Percentiles rank a stretch among this genome's conserved stretches.
Evolutionary conservation across 768 basidiomycete species (phyloP).

Genomic region (Suillus paluster): DNA sequence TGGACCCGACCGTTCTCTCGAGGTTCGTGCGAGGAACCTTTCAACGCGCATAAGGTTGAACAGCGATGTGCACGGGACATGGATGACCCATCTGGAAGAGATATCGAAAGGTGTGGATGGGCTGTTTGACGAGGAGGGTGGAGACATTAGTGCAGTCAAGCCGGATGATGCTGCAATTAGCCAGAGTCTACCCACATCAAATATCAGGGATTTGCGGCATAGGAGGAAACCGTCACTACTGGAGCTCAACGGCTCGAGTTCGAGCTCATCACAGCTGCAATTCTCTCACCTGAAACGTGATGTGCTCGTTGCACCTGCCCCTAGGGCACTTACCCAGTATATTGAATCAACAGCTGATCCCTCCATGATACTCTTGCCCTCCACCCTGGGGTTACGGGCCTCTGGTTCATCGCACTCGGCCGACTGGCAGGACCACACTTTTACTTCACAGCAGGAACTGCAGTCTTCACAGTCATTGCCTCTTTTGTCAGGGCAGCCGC

Average conservation of each 20-base stretch:
- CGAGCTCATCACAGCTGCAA: constrained; percentile 47
- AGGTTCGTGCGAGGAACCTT: constrained; percentile 54
- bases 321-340: constrained; percentile 77
- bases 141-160: constrained; percentile 9
- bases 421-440: constrained; percentile 14
- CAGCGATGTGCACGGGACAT: constrained; percentile 51
- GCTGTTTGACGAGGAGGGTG: constrained; percentile 45
- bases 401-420: constrained; percentile 33
- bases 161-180: constrained; percentile 38
- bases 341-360: constrained; percentile 60
- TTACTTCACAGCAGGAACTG: constrained; percentile 6
- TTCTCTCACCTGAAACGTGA: constrained; percentile 56
- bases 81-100: constrained; percentile 72
- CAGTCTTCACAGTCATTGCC: constrained; percentile 6
- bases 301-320: constrained; percentile 66
- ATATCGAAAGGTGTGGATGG: constrained; percentile 67
- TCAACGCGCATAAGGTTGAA: constrained; percentile 54
- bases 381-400: constrained; percentile 68
- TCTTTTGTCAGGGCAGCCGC: constrained; percentile 40
- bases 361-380: constrained; percentile 61
- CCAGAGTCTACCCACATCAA: constrained; percentile 49
- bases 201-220: constrained; percentile 34
- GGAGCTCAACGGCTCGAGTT: constrained; percentile 36
- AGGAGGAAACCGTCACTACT: constrained; percentile 53
- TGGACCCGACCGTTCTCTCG: constrained; percentile 48